Percentiles rank a stretch among this genome's conserved stretches.
phyloP scores from a whole-genome alignment of 2,329 filamentous ascomycete species.

The Elsinoe fawcettii region DNA sequence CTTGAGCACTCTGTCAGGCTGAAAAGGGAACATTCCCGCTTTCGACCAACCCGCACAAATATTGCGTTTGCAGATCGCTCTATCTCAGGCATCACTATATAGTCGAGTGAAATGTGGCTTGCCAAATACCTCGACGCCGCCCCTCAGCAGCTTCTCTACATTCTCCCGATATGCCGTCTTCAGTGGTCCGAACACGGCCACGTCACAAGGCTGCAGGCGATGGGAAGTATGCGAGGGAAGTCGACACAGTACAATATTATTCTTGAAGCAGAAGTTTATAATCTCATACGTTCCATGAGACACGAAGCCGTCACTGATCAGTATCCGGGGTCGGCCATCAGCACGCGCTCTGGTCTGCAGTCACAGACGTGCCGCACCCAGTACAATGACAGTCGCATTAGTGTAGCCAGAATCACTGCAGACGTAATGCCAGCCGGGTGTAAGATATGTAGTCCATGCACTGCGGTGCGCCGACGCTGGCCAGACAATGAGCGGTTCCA shows the following conservation, averaged over 20 bases:
- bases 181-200: slow-evolving; percentile 18
- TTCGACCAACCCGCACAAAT: not conserved
- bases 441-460: too few relatives aligned
- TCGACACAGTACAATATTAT: slow-evolving; percentile 30
- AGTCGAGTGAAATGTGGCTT: slow-evolving; percentile 21
- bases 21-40: not conserved
- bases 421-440: slow-evolving; percentile 16
- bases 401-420: slow-evolving; percentile 18
- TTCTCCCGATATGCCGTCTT: slow-evolving; percentile 19
- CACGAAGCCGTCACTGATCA: slow-evolving; percentile 33
- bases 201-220: slow-evolving; percentile 26
- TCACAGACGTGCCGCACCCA: slow-evolving; percentile 32
- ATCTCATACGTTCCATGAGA: slow-evolving; percentile 29
- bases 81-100: slow-evolving; percentile 22
- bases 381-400: slow-evolving; percentile 30
- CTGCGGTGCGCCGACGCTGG: too few relatives aligned
- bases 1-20: too few relatives aligned
- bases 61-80: not conserved
- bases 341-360: slow-evolving; percentile 23
- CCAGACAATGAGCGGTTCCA: too few relatives aligned
- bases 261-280: slow-evolving; percentile 27
- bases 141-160: slow-evolving; percentile 16
- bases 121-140: slow-evolving; percentile 14
- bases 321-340: slow-evolving; percentile 22
- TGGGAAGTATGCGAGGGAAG: slow-evolving; percentile 26